These are phyloP conservation scores for Citeromyces nyonsensis DNA, from an alignment of 805 yeast species.

Conservation along the genomic window DNA sequence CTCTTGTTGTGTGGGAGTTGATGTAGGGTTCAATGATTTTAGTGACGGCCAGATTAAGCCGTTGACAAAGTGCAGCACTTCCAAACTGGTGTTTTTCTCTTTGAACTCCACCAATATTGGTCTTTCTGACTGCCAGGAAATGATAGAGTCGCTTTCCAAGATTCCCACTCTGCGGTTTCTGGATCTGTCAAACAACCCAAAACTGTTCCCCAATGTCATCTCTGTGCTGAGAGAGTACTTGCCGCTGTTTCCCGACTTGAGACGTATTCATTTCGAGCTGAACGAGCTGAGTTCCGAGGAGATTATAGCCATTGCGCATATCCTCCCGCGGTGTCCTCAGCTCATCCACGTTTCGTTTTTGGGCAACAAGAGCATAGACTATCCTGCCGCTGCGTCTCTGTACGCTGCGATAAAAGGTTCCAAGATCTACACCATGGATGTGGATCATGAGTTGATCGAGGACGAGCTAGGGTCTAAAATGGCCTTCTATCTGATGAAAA, in stretches of 20 bases:
- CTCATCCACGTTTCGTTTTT: constrained; percentile 37
- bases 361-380: constrained; percentile 30
- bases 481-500: constrained; percentile 40
- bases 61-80: constrained; percentile 14
- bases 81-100: constrained; percentile 30
- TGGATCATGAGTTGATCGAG: constrained; percentile 34
- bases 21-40: constrained; percentile 37
- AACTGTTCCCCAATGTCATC: constrained; percentile 32
- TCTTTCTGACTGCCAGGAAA: constrained; percentile 19
- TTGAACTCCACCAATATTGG: constrained; percentile 32
- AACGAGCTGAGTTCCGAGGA: constrained; percentile 30
- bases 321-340: constrained; percentile 28
- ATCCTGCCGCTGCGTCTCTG: constrained; percentile 28
- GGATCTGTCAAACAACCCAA: constrained; percentile 37
- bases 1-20: constrained; percentile 36
- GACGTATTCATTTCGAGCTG: constrained; percentile 38
- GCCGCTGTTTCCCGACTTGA: constrained; percentile 26
- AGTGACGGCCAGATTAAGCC: constrained; percentile 26
- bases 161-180: constrained; percentile 27
- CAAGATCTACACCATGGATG: constrained; percentile 32
- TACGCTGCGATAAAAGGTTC: constrained; percentile 33
- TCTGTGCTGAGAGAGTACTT: constrained; percentile 24
- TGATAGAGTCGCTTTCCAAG: constrained; percentile 19
- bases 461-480: constrained; percentile 38
- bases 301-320: constrained; percentile 29